Evolutionary conservation across 441 rosid species (phyloP).

Genomic region (Pelargonium australe): DNA sequence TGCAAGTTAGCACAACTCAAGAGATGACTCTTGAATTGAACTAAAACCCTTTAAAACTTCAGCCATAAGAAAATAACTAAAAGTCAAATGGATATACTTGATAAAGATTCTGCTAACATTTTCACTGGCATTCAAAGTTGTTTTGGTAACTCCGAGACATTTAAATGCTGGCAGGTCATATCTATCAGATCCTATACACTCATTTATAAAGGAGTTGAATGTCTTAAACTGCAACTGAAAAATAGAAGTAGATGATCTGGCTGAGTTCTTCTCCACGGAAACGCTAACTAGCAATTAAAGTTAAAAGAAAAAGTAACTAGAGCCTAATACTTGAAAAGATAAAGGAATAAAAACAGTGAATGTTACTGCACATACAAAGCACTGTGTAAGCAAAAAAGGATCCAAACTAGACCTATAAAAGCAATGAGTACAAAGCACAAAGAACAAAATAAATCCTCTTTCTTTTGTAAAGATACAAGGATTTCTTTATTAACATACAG

Average conservation of each 20-base stretch:
- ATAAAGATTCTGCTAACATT: not conserved
- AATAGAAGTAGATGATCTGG: no score
- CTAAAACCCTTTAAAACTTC: not conserved
- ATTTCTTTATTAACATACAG: not conserved
- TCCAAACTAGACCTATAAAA: not conserved
- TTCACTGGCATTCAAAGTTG: not conserved
- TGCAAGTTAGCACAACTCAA: conserved; percentile 8
- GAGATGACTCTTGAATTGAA: not conserved
- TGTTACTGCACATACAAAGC: not conserved
- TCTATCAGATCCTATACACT: no score
- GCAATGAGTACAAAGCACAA: not conserved
- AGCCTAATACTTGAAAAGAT: no score
- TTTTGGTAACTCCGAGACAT: not conserved
- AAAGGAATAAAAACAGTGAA: not conserved
- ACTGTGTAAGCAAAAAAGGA: not conserved
- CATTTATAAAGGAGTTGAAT: no score
- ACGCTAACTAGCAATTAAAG: no score
- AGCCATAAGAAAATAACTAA: not conserved
- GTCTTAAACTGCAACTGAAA: no score
- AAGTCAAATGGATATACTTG: not conserved
- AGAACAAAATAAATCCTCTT: not conserved
- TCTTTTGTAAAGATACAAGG: not conserved
- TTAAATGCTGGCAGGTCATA: no score
- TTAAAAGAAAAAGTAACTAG: no score
- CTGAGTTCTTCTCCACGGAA: no score